Evolutionary conservation across 2,329 filamentous ascomycete species (phyloP), one percentile per base, ranked within the genome.

Genomic region (Penicillium verrucosum): DNA sequence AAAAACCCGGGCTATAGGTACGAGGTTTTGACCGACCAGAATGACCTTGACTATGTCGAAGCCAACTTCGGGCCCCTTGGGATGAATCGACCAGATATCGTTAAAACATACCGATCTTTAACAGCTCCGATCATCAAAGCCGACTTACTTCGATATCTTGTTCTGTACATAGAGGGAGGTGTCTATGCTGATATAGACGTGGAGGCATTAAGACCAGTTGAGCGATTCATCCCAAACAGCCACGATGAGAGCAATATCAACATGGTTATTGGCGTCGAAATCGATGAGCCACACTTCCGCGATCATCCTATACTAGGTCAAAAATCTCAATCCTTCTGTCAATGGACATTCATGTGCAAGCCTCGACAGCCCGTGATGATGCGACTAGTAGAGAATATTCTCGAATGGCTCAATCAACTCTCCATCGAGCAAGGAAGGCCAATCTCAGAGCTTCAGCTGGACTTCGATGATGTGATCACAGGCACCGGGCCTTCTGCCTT

Each of bases 301-400:
- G 73, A 84, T 48, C 87, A 89, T 67, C 80, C 83, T 1, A 85
- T 89, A 32, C 77, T 89, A 0, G 87, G 87, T 14, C 80, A 80
- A 47, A 89, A 89, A 72, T 89, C 83, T 37, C 78, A 80, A 62
- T 89, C 86, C 0, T 89, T 90, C 69, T 89, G 87, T 69, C 87
- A 89, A 67, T 90, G 87, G 87, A 89, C 87, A 0, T 88, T 89
- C 65, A 86, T 88, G 76, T 83, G 83, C 64, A 88, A 89, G 67
- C 86, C 87, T 0, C 77, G 79, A 18, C 80, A 86, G 27, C 85
- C 85, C 1, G 85, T 89, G 54, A 89, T 90, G 85, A 77, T 89
- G 70, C 76, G 77, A 32, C 78, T 90, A 4, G 82, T 89, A 45
- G 85, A 89, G 68, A 83, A 86, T 65, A 89, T 89, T 68, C 81